Evolutionary conservation across 2,329 filamentous ascomycete genomes (phyloP).

Genomic region (Blastomyces gilchristii): DNA sequence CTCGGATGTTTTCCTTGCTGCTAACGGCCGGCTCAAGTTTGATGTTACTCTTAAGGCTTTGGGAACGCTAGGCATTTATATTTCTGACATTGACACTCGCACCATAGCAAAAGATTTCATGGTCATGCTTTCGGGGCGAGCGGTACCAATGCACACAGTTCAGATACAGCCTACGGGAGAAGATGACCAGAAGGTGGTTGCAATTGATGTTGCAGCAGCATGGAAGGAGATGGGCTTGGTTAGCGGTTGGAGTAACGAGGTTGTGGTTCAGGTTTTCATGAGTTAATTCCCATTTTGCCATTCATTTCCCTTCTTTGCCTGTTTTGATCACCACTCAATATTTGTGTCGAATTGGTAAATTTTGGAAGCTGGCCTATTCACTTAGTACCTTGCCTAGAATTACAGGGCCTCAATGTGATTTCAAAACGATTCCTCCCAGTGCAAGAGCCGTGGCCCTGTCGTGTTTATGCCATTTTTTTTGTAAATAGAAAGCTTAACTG

Average conservation of each 20-base stretch:
- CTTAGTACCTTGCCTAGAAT: not conserved
- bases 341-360: not conserved
- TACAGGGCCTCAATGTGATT: not conserved
- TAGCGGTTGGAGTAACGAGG: conserved; percentile 70
- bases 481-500: no score
- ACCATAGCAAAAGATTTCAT: conserved; percentile 58
- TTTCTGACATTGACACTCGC: conserved; percentile 56
- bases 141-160: conserved; percentile 59
- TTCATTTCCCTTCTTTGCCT: not conserved
- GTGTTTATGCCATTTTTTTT: no score
- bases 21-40: conserved; percentile 53
- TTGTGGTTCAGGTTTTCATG: conserved; percentile 55
- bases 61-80: conserved; percentile 60
- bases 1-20: conserved; percentile 48
- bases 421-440: no score
- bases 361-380: not conserved
- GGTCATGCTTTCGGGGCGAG: conserved; percentile 60
- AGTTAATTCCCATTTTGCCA: conserved; percentile 14
- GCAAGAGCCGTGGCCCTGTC: not conserved
- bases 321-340: not conserved
- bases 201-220: conserved; percentile 65
- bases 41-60: conserved; percentile 68
- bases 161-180: conserved; percentile 31
- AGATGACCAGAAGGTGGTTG: conserved; percentile 50
- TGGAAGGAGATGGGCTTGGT: conserved; percentile 65